Percentiles rank a stretch among this genome's conserved stretches.
Conservation (phyloP, 2,329 filamentous ascomycete genomes). For the Pyricularia grisea region DNA sequence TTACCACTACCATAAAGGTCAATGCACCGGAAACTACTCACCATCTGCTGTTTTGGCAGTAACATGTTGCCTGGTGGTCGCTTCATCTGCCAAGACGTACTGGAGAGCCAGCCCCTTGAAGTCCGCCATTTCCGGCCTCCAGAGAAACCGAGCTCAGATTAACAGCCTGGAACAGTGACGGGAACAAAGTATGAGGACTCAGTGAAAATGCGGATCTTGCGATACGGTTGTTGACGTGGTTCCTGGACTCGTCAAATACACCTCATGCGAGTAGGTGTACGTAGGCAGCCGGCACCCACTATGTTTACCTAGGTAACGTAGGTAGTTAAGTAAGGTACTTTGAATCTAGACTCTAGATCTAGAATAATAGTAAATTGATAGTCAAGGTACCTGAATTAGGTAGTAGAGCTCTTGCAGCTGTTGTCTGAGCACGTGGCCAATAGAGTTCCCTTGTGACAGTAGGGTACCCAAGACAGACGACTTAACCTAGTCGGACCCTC, state of each 20-base stretch:
- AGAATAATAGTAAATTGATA: too few relatives aligned
- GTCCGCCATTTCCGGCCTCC: conserved; percentile 11
- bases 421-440: background rate
- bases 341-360: too few relatives aligned
- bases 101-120: conserved; percentile 13
- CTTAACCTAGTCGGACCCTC: background rate
- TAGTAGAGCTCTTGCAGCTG: background rate
- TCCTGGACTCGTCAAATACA: background rate
- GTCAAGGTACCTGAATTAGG: too few relatives aligned
- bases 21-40: background rate
- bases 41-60: conserved; percentile 10
- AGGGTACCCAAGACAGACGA: background rate
- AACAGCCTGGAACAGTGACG: background rate
- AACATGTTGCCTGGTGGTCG: conserved; percentile 10
- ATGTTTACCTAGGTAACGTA: background rate
- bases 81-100: conserved; percentile 16
- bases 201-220: background rate
- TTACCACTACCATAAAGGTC: background rate
- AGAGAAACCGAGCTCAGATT: background rate
- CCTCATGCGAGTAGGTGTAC: too few relatives aligned
- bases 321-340: background rate
- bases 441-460: background rate
- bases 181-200: background rate
- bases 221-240: background rate
- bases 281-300: background rate